Percentiles rank a stretch among this genome's conserved stretches.
phyloP scores from a whole-genome alignment of 2,329 filamentous ascomycete species.

The Colletotrichum phormii region DNA sequence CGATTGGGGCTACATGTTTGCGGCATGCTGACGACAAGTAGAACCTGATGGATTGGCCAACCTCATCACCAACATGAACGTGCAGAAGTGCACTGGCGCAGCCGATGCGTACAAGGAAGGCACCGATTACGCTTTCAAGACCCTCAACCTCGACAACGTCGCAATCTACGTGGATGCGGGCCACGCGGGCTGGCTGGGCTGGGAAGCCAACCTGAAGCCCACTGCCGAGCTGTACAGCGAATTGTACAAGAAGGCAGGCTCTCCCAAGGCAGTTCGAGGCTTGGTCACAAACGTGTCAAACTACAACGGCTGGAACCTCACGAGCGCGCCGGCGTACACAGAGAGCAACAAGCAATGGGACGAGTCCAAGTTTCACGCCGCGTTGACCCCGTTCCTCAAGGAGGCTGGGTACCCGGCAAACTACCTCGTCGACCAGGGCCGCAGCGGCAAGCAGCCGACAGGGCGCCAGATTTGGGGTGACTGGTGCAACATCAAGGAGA shows the following conservation, averaged over 20 bases:
- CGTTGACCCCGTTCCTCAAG: constrained; percentile 33
- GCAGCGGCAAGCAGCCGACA: constrained; percentile 57
- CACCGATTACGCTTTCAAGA: constrained; percentile 48
- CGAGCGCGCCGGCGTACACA: constrained; percentile 42
- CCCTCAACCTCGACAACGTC: constrained; percentile 50
- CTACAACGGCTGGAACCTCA: constrained; percentile 44
- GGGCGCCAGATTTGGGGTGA: constrained; percentile 65
- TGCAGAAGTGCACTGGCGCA: constrained; percentile 45
- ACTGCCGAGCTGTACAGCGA: constrained; percentile 44
- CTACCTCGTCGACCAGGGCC: constrained; percentile 38
- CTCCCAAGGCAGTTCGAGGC: constrained; percentile 48
- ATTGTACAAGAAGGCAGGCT: constrained; percentile 48
- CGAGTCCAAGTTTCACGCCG: constrained; percentile 37
- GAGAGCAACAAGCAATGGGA: constrained; percentile 32
- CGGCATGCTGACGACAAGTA: background rate
- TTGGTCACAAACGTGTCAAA: constrained; percentile 50
- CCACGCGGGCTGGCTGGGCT: constrained; percentile 53
- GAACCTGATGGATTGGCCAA: constrained; percentile 3
- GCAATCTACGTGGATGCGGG: constrained; percentile 52
- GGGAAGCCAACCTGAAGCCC: constrained; percentile 44
- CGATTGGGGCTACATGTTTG: fast-evolving
- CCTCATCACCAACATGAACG: constrained; percentile 41
- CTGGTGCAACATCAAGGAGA: constrained; percentile 68
- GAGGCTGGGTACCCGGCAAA: constrained; percentile 36
- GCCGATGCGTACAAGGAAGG: constrained; percentile 44